A percentile compares a stretch with the other conserved stretches of the same genome.
phyloP scores from a whole-genome alignment of 495 filamentous ascomycete species.

The Pseudotulostoma volvatum region DNA sequence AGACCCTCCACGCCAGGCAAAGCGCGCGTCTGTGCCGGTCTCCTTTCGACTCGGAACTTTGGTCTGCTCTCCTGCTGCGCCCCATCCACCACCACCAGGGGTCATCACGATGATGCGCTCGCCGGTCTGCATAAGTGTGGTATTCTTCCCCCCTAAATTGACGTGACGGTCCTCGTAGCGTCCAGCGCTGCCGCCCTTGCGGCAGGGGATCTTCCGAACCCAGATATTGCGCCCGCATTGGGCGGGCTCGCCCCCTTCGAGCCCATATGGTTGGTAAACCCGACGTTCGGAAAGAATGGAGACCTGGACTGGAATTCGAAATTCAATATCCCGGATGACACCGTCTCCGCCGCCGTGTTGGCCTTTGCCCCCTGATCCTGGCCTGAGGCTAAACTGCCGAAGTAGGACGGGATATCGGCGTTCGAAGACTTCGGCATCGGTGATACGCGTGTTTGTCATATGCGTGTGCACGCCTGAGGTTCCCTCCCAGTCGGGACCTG shows the following conservation, averaged over 20 bases:
- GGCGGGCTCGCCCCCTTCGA: constrained; percentile 60
- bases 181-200: constrained; percentile 5
- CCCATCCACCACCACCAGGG: constrained; percentile 27
- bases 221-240: constrained; percentile 61
- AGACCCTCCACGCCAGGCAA: constrained; percentile 18
- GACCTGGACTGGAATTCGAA: constrained; percentile 60
- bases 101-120: constrained; percentile 54
- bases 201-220: constrained; percentile 35
- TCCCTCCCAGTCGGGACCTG: constrained; percentile 66
- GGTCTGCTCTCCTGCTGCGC: constrained; percentile 6
- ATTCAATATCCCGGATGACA: constrained; percentile 87
- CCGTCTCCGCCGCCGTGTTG: constrained; percentile 40
- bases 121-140: constrained; percentile 57
- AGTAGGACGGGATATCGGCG: constrained; percentile 79
- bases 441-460: constrained; percentile 95
- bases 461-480: constrained; percentile 77
- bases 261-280: constrained; percentile 66
- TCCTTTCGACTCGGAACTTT: constrained; percentile 3
- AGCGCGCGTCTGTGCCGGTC: constrained; percentile 16
- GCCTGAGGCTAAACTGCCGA: constrained; percentile 58
- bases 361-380: constrained; percentile 30
- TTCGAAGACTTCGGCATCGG: constrained; percentile 83
- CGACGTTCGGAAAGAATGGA: constrained; percentile 65
- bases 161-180: constrained; percentile 42
- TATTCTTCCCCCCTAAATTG: constrained; percentile 75